Evolutionary conservation across 1,139 yeast species (phyloP), one percentile per base, ranked within the genome.

Genomic region (Yamadazyma mexicana): DNA sequence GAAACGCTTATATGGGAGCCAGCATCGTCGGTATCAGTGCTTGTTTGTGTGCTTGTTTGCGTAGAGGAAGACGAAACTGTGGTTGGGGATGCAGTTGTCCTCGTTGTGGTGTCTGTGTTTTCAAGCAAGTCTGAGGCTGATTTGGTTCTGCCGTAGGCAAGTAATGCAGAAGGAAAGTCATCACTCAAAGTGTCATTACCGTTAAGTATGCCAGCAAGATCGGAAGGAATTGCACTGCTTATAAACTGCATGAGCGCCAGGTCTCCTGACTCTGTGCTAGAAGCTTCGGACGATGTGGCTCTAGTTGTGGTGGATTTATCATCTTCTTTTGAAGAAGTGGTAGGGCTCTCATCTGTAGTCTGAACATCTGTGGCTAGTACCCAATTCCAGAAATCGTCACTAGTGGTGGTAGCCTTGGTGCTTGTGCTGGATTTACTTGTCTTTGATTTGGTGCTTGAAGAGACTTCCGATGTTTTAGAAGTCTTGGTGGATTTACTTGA

Each of bases 1-100:
- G 31, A 28, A 3, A 15, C 18, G 11, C 20, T 20, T 5, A 20
- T 16, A 6, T 7, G 16, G 18, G 5, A 8, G 18, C 25, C 28
- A 8, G 46, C 47, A 10, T 35, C 42, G 22, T 42, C 49, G 20
- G 35, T 40, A 16, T 43, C 35, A 4, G 43, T 31, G 24, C 33
- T 39, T 12, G 22, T 31, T 22, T 31, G 34, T 28, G 28, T 17
- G 22, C 34, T 25, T 17, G 31, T 17, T 9, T 34, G 30, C 3
- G 33, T 22, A 14, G 14, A 12, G 20, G 28, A 32, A 32, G 34
- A 14, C 9, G 27, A 10, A 5, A 12, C 7, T 8, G 34, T 11
- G n/a, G 34, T 12, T 10, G 16, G 16, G n/a, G 31, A 12, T 5
- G 32, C 22, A 23, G 20, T 18, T 7, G 34, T 37, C 17, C 20